A percentile compares a stretch with the other conserved stretches of the same genome.
These are phyloP conservation scores for Lactarius pseudohatsudake DNA, from an alignment of 768 basidiomycete species.

Conservation along the genomic window DNA sequence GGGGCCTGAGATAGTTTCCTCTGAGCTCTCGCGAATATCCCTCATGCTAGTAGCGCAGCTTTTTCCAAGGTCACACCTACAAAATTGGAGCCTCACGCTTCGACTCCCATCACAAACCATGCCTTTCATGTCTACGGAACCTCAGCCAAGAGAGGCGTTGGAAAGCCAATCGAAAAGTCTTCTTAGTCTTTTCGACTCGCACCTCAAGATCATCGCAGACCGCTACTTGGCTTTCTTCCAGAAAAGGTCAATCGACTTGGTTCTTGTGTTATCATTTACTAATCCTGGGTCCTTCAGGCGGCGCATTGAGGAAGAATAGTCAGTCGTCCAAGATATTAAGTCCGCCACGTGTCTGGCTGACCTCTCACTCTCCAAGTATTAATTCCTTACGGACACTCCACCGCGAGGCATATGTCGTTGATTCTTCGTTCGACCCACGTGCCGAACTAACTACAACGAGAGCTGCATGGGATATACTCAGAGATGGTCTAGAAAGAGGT, in stretches of 20 bases:
- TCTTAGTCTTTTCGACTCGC: slow-evolving; percentile 66
- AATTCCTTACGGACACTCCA: slow-evolving; percentile 73
- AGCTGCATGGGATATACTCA: slow-evolving; percentile 79
- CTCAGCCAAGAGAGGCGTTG: slow-evolving; percentile 19
- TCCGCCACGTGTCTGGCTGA: background rate
- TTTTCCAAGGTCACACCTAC: background rate
- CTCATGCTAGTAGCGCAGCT: background rate
- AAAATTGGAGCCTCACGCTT: too few species aligned
- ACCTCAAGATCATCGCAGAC: slow-evolving; percentile 67
- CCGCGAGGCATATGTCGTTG: slow-evolving; percentile 65
- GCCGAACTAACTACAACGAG: slow-evolving; percentile 61
- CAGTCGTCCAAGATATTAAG: slow-evolving; percentile 34
- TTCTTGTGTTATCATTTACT: slow-evolving; percentile 23
- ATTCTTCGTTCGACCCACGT: slow-evolving; percentile 71
- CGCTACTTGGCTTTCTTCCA: slow-evolving; percentile 83
- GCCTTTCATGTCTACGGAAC: slow-evolving; percentile 16
- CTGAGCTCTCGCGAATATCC: background rate
- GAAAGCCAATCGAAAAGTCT: slow-evolving; percentile 40
- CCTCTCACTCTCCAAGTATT: slow-evolving; percentile 46
- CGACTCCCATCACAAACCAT: background rate
- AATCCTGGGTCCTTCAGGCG: slow-evolving; percentile 47
- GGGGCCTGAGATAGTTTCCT: background rate
- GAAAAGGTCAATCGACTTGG: slow-evolving; percentile 58
- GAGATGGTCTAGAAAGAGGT: slow-evolving; percentile 86
- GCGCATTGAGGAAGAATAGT: slow-evolving; percentile 86